Conservation (phyloP, 768 basidiomycete species). For the Suillus bovinus region DNA sequence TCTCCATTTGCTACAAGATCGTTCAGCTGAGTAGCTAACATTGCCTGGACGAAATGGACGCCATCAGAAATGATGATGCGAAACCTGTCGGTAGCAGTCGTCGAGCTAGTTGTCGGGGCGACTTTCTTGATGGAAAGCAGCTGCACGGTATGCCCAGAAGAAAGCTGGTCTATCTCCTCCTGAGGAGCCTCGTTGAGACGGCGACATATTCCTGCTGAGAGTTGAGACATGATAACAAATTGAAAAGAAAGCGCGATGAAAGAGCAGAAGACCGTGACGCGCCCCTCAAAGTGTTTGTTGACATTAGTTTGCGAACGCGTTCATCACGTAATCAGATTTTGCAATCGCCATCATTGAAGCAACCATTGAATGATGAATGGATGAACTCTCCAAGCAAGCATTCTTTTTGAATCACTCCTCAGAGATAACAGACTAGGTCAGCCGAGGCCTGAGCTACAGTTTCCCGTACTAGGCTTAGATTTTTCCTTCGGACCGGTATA, state of each 20-base stretch:
- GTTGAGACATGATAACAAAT: slow-evolving; percentile 41
- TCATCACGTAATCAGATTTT: slow-evolving; percentile 13
- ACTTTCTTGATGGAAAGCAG: slow-evolving; percentile 85
- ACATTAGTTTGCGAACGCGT: slow-evolving; percentile 13
- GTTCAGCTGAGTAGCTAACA: slow-evolving; percentile 94
- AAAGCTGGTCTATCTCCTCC: slow-evolving; percentile 28
- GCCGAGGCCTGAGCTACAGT: too few species aligned
- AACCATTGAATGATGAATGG: not conserved
- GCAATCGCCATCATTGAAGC: too few species aligned
- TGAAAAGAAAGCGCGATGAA: not conserved
- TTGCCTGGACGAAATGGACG: slow-evolving; percentile 81
- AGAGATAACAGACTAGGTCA: too few species aligned
- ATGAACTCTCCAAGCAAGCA: not conserved
- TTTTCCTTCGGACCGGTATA: too few species aligned
- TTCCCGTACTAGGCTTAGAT: too few species aligned
- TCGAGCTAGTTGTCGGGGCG: slow-evolving; percentile 31
- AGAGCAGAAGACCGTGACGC: slow-evolving; percentile 7
- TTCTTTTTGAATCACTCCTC: too few species aligned
- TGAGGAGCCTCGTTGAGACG: slow-evolving; percentile 45
- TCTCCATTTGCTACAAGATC: slow-evolving; percentile 60
- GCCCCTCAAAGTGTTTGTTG: slow-evolving; percentile 9
- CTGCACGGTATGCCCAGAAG: slow-evolving; percentile 60
- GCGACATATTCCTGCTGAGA: slow-evolving; percentile 58
- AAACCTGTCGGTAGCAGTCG: slow-evolving; percentile 52
- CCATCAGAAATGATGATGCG: slow-evolving; percentile 93